These are phyloP conservation scores for Hymenoscyphus linearis DNA, from an alignment of 2,329 filamentous ascomycete species.

Conservation along the genomic window DNA sequence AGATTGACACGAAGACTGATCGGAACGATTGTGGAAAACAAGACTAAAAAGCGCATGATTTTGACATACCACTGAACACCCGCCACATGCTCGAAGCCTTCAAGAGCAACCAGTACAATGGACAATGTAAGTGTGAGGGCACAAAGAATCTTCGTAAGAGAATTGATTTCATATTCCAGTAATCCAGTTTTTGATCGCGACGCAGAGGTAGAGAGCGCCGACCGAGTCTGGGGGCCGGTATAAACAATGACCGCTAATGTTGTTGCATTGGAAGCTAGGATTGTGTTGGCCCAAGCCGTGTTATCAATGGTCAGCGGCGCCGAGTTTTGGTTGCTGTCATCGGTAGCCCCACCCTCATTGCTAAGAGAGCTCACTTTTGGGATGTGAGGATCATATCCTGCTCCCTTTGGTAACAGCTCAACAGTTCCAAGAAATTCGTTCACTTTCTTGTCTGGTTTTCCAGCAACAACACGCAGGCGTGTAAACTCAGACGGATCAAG, in stretches of 20 bases:
- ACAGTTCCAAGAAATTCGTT: constrained; percentile 93
- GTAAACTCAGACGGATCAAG: constrained; percentile 68
- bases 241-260: constrained; percentile 90
- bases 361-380: constrained; percentile 19
- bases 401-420: constrained; percentile 58
- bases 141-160: constrained; percentile 91
- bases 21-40: constrained; percentile 98
- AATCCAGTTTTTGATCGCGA: constrained; percentile 92
- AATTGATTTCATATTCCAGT: constrained; percentile 94
- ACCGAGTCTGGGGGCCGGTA: constrained; percentile 88
- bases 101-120: constrained; percentile 78
- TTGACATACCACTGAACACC: constrained; percentile 84
- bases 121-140: constrained; percentile 81
- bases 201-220: constrained; percentile 84
- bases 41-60: constrained; percentile 94
- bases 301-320: constrained; percentile 88
- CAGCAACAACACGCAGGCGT: constrained; percentile 67
- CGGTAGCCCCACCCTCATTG: constrained; percentile 24
- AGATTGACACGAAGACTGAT: constrained; percentile 95
- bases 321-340: constrained; percentile 42
- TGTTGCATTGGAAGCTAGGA: constrained; percentile 86
- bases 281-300: constrained; percentile 97
- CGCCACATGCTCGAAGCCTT: constrained; percentile 67
- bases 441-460: constrained; percentile 87
- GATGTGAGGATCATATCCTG: constrained; percentile 43